Percentiles rank a stretch among this genome's conserved stretches.
phyloP scores from a whole-genome alignment of 2,329 filamentous ascomycete genomes.

The Alternaria ethzedia region DNA sequence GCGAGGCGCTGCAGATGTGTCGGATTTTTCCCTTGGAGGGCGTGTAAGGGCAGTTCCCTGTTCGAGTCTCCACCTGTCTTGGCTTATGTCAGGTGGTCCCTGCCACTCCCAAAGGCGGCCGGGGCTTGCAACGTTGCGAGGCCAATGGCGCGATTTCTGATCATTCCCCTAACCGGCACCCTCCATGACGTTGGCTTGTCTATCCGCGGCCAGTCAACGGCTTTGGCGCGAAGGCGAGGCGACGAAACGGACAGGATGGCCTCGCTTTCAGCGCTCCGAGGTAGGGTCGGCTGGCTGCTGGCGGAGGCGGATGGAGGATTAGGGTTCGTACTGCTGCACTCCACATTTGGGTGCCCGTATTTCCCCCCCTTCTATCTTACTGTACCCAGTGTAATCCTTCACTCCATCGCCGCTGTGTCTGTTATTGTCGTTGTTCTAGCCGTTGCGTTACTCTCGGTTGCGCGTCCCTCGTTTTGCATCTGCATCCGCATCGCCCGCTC shows the following conservation, averaged over 20 bases:
- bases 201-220: constrained; percentile 7
- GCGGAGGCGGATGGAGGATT: neutral
- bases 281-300: neutral
- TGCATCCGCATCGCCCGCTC: constrained; percentile 7
- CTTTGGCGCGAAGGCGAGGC: neutral
- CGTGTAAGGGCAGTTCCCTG: neutral
- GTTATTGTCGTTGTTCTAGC: neutral
- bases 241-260: neutral
- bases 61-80: neutral
- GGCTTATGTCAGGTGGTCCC: constrained; percentile 11
- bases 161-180: constrained; percentile 35
- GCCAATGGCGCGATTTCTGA: constrained; percentile 30
- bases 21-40: too few relatives aligned
- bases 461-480: neutral
- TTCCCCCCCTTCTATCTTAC: neutral
- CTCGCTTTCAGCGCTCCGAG: neutral
- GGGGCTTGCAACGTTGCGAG: constrained; percentile 15
- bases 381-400: neutral
- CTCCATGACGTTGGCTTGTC: constrained; percentile 39
- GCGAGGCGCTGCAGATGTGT: too few relatives aligned
- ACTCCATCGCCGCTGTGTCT: neutral
- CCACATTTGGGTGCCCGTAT: neutral
- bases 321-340: neutral
- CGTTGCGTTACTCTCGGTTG: neutral
- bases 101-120: constrained; percentile 24